Base-by-base conservation (phyloP, 495 filamentous ascomycete genomes). In the Stereocaulon alpinum region DNA sequence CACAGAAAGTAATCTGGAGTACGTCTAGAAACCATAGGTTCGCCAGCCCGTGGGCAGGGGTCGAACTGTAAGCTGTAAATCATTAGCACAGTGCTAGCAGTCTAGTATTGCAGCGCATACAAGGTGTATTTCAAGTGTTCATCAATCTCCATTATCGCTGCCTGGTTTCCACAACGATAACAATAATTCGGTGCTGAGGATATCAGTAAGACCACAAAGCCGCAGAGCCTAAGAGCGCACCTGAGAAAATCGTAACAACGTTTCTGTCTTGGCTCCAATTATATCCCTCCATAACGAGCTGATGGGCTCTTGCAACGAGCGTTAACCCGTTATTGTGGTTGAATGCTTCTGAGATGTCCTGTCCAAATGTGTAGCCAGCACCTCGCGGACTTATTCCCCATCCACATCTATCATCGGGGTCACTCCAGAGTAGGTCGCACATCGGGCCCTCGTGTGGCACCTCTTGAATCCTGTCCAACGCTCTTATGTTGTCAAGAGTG, bases 101-200 rank as follows among this genome's bases (percentile, higher is more conserved):
- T 15, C 55, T 51, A 59, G 34, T 27, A 29, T 29, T 17, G 37
- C 24, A 20, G 56, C 34, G 86, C 90, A 75, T 82, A 98, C 93
- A 98, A 98, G 67, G 93, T 98, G 72, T 97, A 98, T 78, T 98
- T 97, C 73, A 98, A 75, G 74, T 98, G 91, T 74, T 98, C 93
- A 62, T 98, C 93, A 73, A 98, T 98, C 73, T 98, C 93, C 93
- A 98, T 98, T 72, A 98, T 98, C 11, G 93, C 93, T 53, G 93
- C 93, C 75, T 98, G 93, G 74, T 98, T 98, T 67, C 93, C 93
- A 72, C 93, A 98, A 70, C 93, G 82, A 78, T 95, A 95, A 76
- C 91, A 96, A 74, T 96, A 96, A 74, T 96, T 96, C 34, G 91
- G 91, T 40, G 91, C 91, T 95, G 65, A 60, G 2, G 40, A 32